Evolutionary conservation across 2,329 filamentous ascomycete genomes (phyloP).

Genomic region (Aspergillus quadrilineatus): DNA sequence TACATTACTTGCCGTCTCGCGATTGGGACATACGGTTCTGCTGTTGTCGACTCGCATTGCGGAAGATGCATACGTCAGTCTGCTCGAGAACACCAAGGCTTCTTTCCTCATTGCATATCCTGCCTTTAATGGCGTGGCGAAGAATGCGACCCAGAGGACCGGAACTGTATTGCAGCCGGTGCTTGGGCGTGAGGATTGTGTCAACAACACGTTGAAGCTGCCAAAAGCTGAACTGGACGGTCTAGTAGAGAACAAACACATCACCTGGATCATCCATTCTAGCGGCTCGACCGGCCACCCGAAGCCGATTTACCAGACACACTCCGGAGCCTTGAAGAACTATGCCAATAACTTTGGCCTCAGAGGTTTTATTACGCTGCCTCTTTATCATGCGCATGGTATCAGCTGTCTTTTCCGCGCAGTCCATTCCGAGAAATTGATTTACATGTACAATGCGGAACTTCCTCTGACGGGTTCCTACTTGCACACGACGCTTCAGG

Average conservation of each 20-base stretch:
- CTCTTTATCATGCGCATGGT: conserved; percentile 61
- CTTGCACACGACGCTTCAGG: conserved; percentile 42
- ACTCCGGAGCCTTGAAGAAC: conserved; percentile 52
- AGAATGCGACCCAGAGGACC: conserved; percentile 23
- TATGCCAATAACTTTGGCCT: conserved; percentile 47
- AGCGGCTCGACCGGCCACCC: conserved; percentile 62
- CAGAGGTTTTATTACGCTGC: conserved; percentile 55
- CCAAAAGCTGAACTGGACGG: conserved; percentile 22
- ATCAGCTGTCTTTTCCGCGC: conserved; percentile 56
- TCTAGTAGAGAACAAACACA: conserved; percentile 30
- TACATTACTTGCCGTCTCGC: conserved; percentile 22
- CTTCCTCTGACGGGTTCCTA: conserved; percentile 53
- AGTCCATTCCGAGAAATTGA: conserved; percentile 51
- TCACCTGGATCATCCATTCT: conserved; percentile 50
- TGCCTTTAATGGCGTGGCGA: conserved; percentile 20
- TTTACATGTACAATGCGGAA: conserved; percentile 56
- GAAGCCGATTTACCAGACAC: conserved; percentile 61
- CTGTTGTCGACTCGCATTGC: conserved; percentile 26
- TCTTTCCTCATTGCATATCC: conserved; percentile 22
- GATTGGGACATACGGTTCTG: conserved; percentile 26
- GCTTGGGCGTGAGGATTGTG: conserved; percentile 10
- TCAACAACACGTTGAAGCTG: not conserved
- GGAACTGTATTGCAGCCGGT: conserved; percentile 20
- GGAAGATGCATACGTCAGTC: conserved; percentile 23
- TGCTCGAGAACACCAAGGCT: conserved; percentile 22